Conservation (phyloP, 176 grass and related monocot species). For the Tillandsia leiboldiana region DNA sequence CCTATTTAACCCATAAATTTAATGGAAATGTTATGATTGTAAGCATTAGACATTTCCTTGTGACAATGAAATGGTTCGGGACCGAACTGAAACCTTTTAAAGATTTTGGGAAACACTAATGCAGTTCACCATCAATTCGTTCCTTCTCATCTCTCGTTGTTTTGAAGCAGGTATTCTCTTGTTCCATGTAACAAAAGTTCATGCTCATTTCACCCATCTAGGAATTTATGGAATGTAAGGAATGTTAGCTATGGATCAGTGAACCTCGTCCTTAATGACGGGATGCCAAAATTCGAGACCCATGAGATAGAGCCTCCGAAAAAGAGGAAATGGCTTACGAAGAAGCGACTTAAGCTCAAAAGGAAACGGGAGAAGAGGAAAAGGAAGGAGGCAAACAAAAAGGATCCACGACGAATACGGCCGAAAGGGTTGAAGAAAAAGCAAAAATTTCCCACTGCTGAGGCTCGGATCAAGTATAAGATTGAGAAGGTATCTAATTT, state of each 20-base stretch:
- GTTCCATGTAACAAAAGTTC: conserved; percentile 21
- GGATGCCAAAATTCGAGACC: conserved; percentile 75
- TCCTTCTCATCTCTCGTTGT: neutral
- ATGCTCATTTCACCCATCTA: conserved; percentile 20
- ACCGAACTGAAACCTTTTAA: no score
- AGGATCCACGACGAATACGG: conserved; percentile 61
- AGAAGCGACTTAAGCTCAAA: conserved; percentile 71
- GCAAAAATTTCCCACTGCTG: conserved; percentile 68
- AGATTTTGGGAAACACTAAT: neutral
- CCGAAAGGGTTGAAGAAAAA: conserved; percentile 82
- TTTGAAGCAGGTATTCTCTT: conserved; percentile 27
- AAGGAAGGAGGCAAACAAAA: conserved; percentile 73
- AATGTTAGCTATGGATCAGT: conserved; percentile 51
- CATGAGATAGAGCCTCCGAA: conserved; percentile 64
- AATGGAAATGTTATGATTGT: no score
- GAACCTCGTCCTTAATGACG: conserved; percentile 69
- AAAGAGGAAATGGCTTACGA: conserved; percentile 55
- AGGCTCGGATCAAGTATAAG: conserved; percentile 74
- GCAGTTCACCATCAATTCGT: conserved; percentile 7
- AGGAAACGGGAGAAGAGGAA: conserved; percentile 68
- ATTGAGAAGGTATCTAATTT: conserved; percentile 61
- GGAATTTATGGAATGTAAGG: conserved; percentile 23
- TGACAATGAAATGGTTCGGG: no score
- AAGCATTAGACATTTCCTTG: no score
- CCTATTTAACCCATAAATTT: no score